Evolutionary conservation across 1,284 basidiomycete genomes (phyloP).

Genomic region (Volvariella surrecta): DNA sequence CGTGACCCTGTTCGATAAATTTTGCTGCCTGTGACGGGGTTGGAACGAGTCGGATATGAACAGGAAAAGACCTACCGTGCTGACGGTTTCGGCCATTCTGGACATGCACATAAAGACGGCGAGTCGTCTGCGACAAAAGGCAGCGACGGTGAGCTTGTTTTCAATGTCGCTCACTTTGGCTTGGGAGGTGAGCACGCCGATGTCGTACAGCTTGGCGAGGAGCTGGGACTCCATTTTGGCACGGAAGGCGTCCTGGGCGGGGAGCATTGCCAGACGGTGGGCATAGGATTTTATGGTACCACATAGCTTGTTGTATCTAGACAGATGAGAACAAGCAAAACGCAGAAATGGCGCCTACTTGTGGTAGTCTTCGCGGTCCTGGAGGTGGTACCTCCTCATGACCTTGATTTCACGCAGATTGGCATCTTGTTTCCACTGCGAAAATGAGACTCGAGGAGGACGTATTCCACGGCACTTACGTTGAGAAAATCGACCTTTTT

Average conservation of each 20-base stretch:
- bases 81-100: slow-evolving; percentile 96
- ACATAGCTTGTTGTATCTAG: slow-evolving; percentile 94
- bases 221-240: slow-evolving; percentile 80
- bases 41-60: no score
- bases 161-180: slow-evolving; percentile 90
- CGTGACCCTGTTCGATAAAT: slow-evolving; percentile 97
- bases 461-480: slow-evolving; percentile 34
- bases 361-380: slow-evolving; percentile 93
- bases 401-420: slow-evolving; percentile 90
- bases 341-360: slow-evolving; percentile 43
- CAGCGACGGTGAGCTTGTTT: slow-evolving; percentile 92
- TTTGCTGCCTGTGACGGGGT: slow-evolving; percentile 77
- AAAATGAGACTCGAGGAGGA: slow-evolving; percentile 8
- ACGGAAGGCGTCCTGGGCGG: slow-evolving; percentile 87
- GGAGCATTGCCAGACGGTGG: slow-evolving; percentile 83
- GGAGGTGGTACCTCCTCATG: slow-evolving; percentile 93
- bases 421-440: slow-evolving; percentile 95
- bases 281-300: slow-evolving; percentile 83
- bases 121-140: slow-evolving; percentile 86
- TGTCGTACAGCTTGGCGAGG: slow-evolving; percentile 94
- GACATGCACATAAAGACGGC: slow-evolving; percentile 90
- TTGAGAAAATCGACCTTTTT: slow-evolving; percentile 94
- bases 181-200: slow-evolving; percentile 79
- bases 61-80: slow-evolving; percentile 76
- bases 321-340: slow-evolving; percentile 4